Percentiles rank a stretch among this genome's conserved stretches.
These are phyloP conservation scores for Pichia sp. DNA, from an alignment of 1,139 yeast species.

Conservation along the genomic window DNA sequence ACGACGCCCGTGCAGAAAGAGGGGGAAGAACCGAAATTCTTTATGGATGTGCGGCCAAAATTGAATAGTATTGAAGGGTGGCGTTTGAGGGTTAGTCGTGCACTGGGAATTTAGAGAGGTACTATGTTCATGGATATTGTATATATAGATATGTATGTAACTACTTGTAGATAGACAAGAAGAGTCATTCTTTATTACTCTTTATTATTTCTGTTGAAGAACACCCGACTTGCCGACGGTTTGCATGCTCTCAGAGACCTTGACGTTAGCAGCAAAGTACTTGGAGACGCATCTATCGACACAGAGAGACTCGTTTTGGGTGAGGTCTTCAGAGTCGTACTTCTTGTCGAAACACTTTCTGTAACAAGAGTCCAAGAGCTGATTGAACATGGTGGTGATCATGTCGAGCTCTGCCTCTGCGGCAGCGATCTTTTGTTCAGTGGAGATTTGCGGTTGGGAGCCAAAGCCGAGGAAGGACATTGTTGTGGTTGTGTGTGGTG, in stretches of 20 bases:
- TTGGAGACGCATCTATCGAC: constrained; percentile 97
- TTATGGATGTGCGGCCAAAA: constrained; percentile 88
- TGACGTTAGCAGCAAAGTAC: constrained; percentile 92
- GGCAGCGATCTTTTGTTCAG: constrained; percentile 72
- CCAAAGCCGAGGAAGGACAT: constrained; percentile 89
- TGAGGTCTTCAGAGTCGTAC: constrained; percentile 72
- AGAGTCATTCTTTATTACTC: background rate
- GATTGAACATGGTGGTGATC: constrained; percentile 97
- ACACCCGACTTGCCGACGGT: constrained; percentile 28
- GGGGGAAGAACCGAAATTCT: constrained; percentile 58
- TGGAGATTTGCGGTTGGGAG: constrained; percentile 51
- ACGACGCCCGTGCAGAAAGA: constrained; percentile 26
- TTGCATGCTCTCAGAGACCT: constrained; percentile 72
- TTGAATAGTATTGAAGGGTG: constrained; percentile 74
- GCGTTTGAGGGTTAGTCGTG: constrained; percentile 54
- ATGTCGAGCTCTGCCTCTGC: constrained; percentile 90
- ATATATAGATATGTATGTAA: constrained; percentile 1
- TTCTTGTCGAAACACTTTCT: constrained; percentile 67
- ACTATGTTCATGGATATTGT: constrained; percentile 9
- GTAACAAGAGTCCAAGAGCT: constrained; percentile 78
- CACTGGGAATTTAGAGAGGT: constrained; percentile 40
- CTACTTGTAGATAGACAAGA: background rate
- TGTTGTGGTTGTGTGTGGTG: background rate
- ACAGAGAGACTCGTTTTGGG: constrained; percentile 83
- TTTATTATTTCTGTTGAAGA: constrained; percentile 13